Base-by-base conservation (phyloP, 805 yeast genomes). In the Millerozyma miso region DNA sequence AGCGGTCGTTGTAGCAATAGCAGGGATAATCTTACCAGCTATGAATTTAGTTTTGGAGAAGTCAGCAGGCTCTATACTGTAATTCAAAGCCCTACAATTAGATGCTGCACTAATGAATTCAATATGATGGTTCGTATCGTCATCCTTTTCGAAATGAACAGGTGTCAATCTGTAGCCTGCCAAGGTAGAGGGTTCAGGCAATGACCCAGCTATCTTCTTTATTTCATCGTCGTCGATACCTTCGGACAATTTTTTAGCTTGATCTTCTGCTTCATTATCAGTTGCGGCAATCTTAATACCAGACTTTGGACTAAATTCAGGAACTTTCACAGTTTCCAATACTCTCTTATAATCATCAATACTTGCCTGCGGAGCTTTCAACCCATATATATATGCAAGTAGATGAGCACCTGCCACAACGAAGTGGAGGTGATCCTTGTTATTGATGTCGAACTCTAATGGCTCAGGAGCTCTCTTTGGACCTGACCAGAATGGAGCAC, bases 1-100 rank as follows among this genome's bases (percentile, higher is more conserved):
- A 7, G 97, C 95, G n/a, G 99, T 93, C 1, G 99, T 93, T 2
- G 99, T 93, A 31, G 99, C 99, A 71, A 93, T 93, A 16, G 99
- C 99, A 13, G 99, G 99, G 52, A 93, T 93, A 52, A 93, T 93
- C 67, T 95, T 83, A 38, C 99, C 99, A 4, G 99, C 99, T 62
- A 93, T 91, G 57, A 91, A 88, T 71, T 93, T 93, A 32, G 99
- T 93, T 71, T 85, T 88, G 40, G 83, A 81, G 49, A 82, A 80
- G 59, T 91, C 97, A 31, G 91, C 97, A 10, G 88, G 71, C 58
- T 88, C 96, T 52, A 91, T 89, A 33, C 80, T 77, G 60, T 91
- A 91, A 67, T 89, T 91, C 67, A 81, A 73, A 20, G 99, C 99
- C 63, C 99, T 83, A 66, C 96, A 81, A 63, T 93, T 93, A 2